Conservation (phyloP, 768 basidiomycete species). For the Brasilioporus rufonigricans region DNA sequence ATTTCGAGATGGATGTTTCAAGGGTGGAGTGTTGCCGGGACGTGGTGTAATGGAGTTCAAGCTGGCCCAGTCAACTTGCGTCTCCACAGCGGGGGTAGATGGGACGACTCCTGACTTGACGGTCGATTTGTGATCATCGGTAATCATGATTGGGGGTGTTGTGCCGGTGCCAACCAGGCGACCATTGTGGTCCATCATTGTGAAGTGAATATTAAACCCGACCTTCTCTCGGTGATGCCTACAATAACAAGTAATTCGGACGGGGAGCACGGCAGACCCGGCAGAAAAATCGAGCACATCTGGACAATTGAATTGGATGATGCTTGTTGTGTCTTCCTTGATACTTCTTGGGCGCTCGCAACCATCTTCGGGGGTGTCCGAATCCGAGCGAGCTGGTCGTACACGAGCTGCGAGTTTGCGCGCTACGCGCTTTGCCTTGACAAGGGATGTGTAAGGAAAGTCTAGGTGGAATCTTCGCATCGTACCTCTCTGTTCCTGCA, state of each 20-base stretch:
- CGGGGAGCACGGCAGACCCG: constrained; percentile 86
- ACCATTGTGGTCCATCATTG: constrained; percentile 77
- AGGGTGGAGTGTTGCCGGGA: constrained; percentile 38
- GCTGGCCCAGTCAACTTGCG: constrained; percentile 53
- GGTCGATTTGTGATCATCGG: constrained; percentile 95
- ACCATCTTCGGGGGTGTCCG: constrained; percentile 62
- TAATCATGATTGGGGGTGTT: constrained; percentile 95
- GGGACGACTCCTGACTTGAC: constrained; percentile 27
- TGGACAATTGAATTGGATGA: constrained; percentile 95
- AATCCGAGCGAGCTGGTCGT: constrained; percentile 72
- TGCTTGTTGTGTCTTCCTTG: constrained; percentile 72
- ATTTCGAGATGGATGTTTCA: constrained; percentile 44
- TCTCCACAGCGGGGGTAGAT: constrained; percentile 35
- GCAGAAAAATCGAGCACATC: constrained; percentile 85
- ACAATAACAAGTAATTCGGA: constrained; percentile 97
- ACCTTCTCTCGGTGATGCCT: constrained; percentile 97
- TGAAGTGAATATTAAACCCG: constrained; percentile 89
- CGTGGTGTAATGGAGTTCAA: constrained; percentile 21
- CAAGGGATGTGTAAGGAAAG: constrained; percentile 10
- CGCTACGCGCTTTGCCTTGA: constrained; percentile 82
- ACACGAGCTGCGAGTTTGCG: constrained; percentile 86
- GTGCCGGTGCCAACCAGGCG: constrained; percentile 77
- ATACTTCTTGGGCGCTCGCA: constrained; percentile 41
- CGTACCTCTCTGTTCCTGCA: constrained; percentile 84
- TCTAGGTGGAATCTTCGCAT: constrained; percentile 1